Conservation (phyloP, 2,329 filamentous ascomycete species). For the Verticillium klebahnii region DNA sequence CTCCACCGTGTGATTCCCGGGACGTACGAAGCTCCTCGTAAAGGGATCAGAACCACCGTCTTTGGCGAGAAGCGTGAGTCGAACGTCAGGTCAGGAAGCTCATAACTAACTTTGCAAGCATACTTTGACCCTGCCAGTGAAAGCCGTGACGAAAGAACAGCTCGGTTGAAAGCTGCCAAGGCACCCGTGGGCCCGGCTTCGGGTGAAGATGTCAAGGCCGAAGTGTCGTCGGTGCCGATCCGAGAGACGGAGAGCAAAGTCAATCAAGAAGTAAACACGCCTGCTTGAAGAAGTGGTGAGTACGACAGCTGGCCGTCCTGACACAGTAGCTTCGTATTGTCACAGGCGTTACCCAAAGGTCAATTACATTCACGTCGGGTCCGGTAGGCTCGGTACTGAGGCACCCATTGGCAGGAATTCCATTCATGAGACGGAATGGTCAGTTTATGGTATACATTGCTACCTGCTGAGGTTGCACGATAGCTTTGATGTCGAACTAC, state of each 20-base stretch:
- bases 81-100: no score
- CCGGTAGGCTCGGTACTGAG: no score
- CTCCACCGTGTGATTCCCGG: conserved; percentile 37
- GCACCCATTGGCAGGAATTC: no score
- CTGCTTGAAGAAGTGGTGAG: background rate
- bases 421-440: no score
- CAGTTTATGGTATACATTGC: no score
- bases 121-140: conserved; percentile 27
- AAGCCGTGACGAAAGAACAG: conserved; percentile 11
- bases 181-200: background rate
- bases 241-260: background rate
- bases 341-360: no score
- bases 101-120: conserved; percentile 14
- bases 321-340: no score
- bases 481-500: no score
- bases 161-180: background rate
- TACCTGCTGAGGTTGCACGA: no score
- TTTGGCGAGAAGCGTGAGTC: conserved; percentile 39
- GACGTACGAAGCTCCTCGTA: conserved; percentile 27
- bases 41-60: conserved; percentile 35
- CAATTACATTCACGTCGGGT: no score
- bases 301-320: no score
- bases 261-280: background rate
- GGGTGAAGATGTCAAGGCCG: no score
- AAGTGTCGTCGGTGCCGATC: background rate